Conservation (phyloP, 2,329 filamentous ascomycete genomes). For the Colletotrichum tofieldiae region DNA sequence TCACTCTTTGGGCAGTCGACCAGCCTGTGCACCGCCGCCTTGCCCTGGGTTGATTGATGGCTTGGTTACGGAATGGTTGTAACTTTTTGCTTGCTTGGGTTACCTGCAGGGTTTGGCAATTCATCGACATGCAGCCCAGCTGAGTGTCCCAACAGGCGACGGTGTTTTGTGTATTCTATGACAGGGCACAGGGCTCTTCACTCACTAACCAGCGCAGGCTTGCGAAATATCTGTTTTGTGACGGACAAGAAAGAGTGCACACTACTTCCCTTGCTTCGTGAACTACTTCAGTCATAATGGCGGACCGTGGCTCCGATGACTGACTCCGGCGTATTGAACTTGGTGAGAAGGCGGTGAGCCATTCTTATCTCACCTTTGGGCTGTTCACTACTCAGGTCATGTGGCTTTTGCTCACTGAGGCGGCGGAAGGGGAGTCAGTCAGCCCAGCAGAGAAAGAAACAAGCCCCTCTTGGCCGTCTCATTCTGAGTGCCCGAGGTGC, state of each 20-base stretch:
- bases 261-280: background rate
- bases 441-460: background rate
- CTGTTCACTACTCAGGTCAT: background rate
- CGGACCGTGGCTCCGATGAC: background rate
- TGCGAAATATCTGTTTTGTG: background rate
- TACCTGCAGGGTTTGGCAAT: too few species aligned
- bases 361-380: background rate
- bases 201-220: background rate
- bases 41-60: background rate
- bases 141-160: background rate
- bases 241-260: background rate
- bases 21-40: background rate
- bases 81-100: background rate
- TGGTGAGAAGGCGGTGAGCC: background rate
- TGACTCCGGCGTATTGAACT: too few species aligned
- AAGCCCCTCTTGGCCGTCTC: too few species aligned
- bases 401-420: background rate
- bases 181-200: background rate
- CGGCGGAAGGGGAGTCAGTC: background rate
- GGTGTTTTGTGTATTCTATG: background rate
- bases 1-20: background rate
- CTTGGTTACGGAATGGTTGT: background rate
- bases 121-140: background rate
- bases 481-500: slow-evolving; percentile 13
- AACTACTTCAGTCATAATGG: background rate